Conservation (phyloP, 2,329 filamentous ascomycete species). For the Aspergillus tamarii region DNA sequence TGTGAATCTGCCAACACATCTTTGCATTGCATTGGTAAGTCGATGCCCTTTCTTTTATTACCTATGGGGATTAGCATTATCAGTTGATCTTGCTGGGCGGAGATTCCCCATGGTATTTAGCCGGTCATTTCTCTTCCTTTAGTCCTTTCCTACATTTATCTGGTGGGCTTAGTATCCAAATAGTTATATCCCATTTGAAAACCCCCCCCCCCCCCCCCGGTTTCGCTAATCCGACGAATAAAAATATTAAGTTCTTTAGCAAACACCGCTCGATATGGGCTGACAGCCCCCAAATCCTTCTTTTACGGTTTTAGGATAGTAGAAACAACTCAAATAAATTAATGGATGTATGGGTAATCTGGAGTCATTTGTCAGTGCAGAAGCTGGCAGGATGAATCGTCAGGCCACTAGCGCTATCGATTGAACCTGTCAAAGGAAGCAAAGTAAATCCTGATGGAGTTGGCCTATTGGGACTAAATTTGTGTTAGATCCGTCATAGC, state of each 20-base stretch:
- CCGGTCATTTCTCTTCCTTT: not conserved
- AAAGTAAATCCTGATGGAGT: conserved; percentile 5
- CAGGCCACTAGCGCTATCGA: conserved; percentile 4
- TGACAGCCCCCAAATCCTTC: not conserved
- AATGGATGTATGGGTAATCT: not conserved
- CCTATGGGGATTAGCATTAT: conserved; percentile 4
- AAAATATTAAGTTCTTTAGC: not conserved
- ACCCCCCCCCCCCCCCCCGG: not conserved
- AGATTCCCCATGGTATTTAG: not conserved
- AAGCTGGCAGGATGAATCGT: conserved; percentile 7
- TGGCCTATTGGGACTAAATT: not conserved
- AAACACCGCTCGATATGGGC: not conserved
- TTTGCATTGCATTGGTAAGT: conserved; percentile 25
- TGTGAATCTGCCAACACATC: conserved; percentile 33
- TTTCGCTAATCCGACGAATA: not conserved
- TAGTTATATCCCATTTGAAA: not conserved
- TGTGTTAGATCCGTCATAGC: conserved; percentile 7
- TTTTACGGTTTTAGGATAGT: not conserved
- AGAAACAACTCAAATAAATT: not conserved
- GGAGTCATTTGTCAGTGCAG: not conserved
- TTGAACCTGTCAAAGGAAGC: conserved; percentile 9
- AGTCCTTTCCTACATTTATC: not conserved
- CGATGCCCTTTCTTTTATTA: conserved; percentile 8
- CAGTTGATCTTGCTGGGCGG: conserved; percentile 8
- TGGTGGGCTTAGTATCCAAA: not conserved